phyloP scores from a whole-genome alignment of 495 filamentous ascomycete species.

The Lentithecium fluviatile region DNA sequence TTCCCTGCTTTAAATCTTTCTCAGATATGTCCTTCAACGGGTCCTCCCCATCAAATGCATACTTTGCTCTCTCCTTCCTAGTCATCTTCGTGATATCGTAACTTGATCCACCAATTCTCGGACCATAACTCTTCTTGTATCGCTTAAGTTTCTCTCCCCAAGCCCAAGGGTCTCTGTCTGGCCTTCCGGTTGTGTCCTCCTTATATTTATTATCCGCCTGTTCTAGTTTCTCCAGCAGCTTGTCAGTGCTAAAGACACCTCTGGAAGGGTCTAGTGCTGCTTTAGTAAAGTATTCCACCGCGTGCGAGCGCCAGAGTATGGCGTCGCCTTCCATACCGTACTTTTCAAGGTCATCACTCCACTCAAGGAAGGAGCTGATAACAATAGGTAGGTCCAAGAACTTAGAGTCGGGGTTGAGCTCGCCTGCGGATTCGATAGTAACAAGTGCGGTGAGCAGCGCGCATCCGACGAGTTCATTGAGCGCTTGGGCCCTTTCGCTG shows the following conservation, averaged over 20 bases:
- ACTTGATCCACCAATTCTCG: slow-evolving; percentile 4
- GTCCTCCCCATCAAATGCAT: slow-evolving; percentile 27
- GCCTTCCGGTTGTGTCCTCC: neutral
- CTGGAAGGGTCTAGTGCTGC: slow-evolving; percentile 1
- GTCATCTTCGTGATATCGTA: slow-evolving; percentile 33
- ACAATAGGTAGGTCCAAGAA: slow-evolving; percentile 19
- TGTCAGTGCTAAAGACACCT: slow-evolving; percentile 2
- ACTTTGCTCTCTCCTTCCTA: slow-evolving; percentile 12
- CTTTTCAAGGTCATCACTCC: slow-evolving; percentile 1
- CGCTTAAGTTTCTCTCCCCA: neutral
- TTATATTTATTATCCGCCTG: neutral
- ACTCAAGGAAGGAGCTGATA: slow-evolving; percentile 12
- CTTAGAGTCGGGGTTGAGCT: slow-evolving; percentile 10
- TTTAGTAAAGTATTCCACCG: slow-evolving; percentile 15
- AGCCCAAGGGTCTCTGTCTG: slow-evolving; percentile 10
- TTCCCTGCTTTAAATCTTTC: slow-evolving; percentile 2
- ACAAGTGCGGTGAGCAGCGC: slow-evolving; percentile 18
- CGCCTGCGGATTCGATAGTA: slow-evolving; percentile 6
- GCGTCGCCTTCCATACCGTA: slow-evolving; percentile 15
- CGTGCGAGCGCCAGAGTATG: slow-evolving; percentile 4
- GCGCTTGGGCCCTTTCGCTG: neutral
- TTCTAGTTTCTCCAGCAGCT: slow-evolving; percentile 3
- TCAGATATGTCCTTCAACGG: slow-evolving; percentile 10
- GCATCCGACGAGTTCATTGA: slow-evolving; percentile 11
- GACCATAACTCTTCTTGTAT: slow-evolving; percentile 8